phyloP scores from a whole-genome alignment of 2,329 filamentous ascomycete species.

The Davidsoniella neocaledoniae region DNA sequence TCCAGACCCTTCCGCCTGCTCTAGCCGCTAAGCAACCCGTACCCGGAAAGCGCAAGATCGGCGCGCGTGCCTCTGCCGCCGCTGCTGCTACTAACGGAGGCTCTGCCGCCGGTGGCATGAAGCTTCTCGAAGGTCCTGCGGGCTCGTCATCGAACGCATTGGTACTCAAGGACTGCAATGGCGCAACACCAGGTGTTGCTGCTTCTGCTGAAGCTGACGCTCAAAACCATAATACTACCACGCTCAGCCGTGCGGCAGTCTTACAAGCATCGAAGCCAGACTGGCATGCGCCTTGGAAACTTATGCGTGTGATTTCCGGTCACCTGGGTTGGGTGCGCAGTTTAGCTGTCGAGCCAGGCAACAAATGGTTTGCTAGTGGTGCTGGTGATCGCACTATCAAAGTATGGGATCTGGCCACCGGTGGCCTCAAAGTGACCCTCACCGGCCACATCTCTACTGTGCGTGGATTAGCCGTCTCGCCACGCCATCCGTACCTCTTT shows the following conservation, averaged over 20 bases:
- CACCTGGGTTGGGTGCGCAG: constrained; percentile 89
- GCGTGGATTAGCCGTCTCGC: constrained; percentile 77
- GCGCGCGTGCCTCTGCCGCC: neutral
- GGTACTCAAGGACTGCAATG: neutral
- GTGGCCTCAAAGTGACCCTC: constrained; percentile 66
- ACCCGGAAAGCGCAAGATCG: constrained; percentile 8
- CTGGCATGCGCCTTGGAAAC: constrained; percentile 97
- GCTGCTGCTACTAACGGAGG: constrained; percentile 20
- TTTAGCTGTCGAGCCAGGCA: constrained; percentile 83
- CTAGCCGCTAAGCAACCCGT: constrained; percentile 64
- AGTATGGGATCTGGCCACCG: constrained; percentile 91
- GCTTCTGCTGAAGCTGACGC: constrained; percentile 11
- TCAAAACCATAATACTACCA: constrained; percentile 9
- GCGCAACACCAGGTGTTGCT: neutral
- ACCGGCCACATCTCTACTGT: constrained; percentile 93
- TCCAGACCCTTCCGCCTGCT: constrained; percentile 59
- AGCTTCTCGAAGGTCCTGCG: constrained; percentile 26
- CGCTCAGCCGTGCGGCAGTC: constrained; percentile 17
- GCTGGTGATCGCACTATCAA: constrained; percentile 95
- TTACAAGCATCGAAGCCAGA: constrained; percentile 51
- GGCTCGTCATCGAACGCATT: constrained; percentile 18
- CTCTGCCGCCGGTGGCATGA: constrained; percentile 13
- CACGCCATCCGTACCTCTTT: constrained; percentile 89
- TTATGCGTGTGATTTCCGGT: constrained; percentile 93
- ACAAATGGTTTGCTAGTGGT: constrained; percentile 94